Evolutionary conservation across 2,329 filamentous ascomycete genomes (phyloP).

Genomic region (Aspergillus sclerotialis): DNA sequence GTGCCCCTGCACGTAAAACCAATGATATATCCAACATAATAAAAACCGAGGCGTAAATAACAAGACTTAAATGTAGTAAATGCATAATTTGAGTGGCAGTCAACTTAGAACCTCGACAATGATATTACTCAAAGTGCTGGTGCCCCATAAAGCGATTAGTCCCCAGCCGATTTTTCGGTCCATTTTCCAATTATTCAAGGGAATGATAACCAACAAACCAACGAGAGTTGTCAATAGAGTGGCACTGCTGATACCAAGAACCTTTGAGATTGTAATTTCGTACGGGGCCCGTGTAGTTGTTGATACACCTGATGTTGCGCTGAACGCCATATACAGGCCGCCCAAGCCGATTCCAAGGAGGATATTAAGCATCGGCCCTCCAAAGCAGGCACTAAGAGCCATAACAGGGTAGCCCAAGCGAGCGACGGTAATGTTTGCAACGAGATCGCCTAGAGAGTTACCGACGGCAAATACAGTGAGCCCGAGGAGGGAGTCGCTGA

Average conservation of each 20-base stretch:
- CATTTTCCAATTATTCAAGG: slow-evolving; percentile 79
- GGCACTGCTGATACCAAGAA: slow-evolving; percentile 76
- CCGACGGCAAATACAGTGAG: slow-evolving; percentile 95
- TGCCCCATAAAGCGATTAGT: slow-evolving; percentile 70
- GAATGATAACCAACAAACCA: slow-evolving; percentile 71
- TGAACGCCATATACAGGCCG: slow-evolving; percentile 79
- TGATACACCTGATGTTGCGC: slow-evolving; percentile 24
- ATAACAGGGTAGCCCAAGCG: slow-evolving; percentile 92
- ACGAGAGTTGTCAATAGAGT: slow-evolving; percentile 75
- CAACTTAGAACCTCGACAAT: slow-evolving; percentile 58
- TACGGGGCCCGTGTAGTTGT: slow-evolving; percentile 51
- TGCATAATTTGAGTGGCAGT: too few relatives aligned
- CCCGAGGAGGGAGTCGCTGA: slow-evolving; percentile 89
- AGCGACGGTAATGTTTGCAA: slow-evolving; percentile 91
- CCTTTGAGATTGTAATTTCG: slow-evolving; percentile 74
- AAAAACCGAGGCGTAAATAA: background rate
- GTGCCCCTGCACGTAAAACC: background rate
- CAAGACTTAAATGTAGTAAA: background rate
- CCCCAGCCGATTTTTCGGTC: slow-evolving; percentile 73
- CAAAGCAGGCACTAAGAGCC: slow-evolving; percentile 90
- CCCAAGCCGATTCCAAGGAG: slow-evolving; percentile 88
- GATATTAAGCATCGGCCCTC: slow-evolving; percentile 98
- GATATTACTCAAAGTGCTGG: slow-evolving; percentile 77
- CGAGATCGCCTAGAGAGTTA: slow-evolving; percentile 88
- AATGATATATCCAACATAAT: background rate